Conservation (phyloP, 2,329 filamentous ascomycete species). For the Aspergillus flavus region DNA sequence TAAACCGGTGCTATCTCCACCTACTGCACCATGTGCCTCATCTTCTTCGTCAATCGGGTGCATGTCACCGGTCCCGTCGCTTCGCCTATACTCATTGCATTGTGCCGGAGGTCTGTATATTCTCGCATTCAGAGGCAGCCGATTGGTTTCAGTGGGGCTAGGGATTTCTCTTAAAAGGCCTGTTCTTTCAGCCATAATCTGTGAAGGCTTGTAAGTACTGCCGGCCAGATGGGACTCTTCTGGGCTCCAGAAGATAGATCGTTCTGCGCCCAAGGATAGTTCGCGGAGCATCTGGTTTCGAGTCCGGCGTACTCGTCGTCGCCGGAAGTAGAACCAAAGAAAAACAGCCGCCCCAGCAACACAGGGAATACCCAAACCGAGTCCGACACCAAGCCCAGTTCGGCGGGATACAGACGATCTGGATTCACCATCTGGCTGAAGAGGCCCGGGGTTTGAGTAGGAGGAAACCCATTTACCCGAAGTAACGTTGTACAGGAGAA, state of each 20-base stretch:
- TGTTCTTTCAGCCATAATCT: constrained; percentile 43
- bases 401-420: constrained; percentile 43
- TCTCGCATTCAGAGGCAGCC: constrained; percentile 42
- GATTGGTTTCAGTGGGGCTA: constrained; percentile 42
- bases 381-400: constrained; percentile 64
- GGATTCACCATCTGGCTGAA: constrained; percentile 8
- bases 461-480: constrained; percentile 60
- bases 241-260: constrained; percentile 45
- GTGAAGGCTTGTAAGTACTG: constrained; percentile 36
- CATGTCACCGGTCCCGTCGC: constrained; percentile 56
- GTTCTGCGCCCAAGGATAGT: constrained; percentile 54
- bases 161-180: constrained; percentile 45
- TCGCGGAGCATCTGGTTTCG: constrained; percentile 60
- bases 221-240: constrained; percentile 44
- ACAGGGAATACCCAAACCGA: constrained; percentile 64
- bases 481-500: constrained; percentile 64
- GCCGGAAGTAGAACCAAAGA: constrained; percentile 55
- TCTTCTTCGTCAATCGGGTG: constrained; percentile 68
- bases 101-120: constrained; percentile 43
- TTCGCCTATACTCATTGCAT: constrained; percentile 54
- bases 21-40: constrained; percentile 39
- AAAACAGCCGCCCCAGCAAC: constrained; percentile 52
- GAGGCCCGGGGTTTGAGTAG: constrained; percentile 53
- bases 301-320: constrained; percentile 43
- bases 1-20: constrained; percentile 1